Base-by-base conservation (phyloP, 2,329 filamentous ascomycete genomes). In the Remersonia thermophila region DNA sequence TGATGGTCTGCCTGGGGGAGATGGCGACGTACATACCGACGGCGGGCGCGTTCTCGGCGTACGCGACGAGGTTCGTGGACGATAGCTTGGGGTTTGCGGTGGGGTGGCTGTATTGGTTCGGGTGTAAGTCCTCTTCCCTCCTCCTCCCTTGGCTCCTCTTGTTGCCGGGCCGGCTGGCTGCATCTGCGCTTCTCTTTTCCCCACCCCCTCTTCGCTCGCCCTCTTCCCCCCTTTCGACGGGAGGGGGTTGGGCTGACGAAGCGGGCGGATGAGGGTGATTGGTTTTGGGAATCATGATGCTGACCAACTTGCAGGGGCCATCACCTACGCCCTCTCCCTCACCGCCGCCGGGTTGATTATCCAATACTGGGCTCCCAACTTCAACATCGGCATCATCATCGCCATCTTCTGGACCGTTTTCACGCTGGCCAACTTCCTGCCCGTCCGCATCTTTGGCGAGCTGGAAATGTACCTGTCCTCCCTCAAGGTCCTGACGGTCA, bases 31-130 rank as follows among this genome's bases (percentile, higher is more conserved):
- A 77, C 48, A 76, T 87, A 18, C 84, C 84, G 5, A 75, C 87
- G 26, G 66, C 79, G 14, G 83, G 81, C 39, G 78, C 80, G 28
- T 87, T 87, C 53, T 82, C 80, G 20, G 69, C 77, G 29, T 89
- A 86, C 49, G 80, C 82, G 15, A 69, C 75, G 27, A 78, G 83
- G 13, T 84, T 89, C 49, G 69, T 85, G 20, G 71, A 77, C 46
- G 66, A 68, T 2, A 67, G 67, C 11, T 55, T 77, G 26, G 73
- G 71, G 10, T 75, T 75, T 43, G 66, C 66, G 33, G 61, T 68
- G 51, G 82, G 83, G 14, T 87, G 81, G 81, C 77, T 83, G 41
- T 87, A 87, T 58, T 87, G 79, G 77, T 85, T 85, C 52, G 77
- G 71, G 27, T 87, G 78, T 52, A 33, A 39, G 51, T 50, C 13